Base-by-base conservation (phyloP, 1,284 basidiomycete genomes). In the Trichosporon sp. region DNA sequence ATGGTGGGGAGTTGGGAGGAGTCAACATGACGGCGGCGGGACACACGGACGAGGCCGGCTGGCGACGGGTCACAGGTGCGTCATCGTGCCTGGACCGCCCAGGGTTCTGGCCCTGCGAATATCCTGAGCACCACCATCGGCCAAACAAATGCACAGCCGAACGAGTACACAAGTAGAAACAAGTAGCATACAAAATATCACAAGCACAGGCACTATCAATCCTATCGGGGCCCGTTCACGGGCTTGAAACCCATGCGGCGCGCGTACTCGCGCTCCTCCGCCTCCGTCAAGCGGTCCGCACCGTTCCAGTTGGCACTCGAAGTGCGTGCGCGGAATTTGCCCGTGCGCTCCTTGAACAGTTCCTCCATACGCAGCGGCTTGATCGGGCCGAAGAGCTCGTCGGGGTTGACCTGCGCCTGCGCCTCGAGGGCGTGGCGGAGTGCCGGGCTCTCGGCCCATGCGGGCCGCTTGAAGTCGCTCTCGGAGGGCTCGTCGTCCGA, bases 271-370 rank as follows among this genome's bases (percentile, higher is more conserved):
- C 87, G 85, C 84, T 95, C 90, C 83, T 98, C 95, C 74, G 91
- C 89, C 46, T 86, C 83, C 6, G 93, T 95, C 74, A 98, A 85
- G 43, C 90, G 87, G 85, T 98, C 95, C 14, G 90, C 85, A 16
- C 92, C 93, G 16, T 89, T 88, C 95, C 95, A 98, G 81, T 96
- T 96, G 56, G 95, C 96, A 19, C 93, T 95, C 78, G 92, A 94
- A 6, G 93, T 93, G 68, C 95, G 87, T 12, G 92, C 91, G 71
- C 94, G 88, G 86, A 97, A 96, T 65, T 86, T 85, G 68, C 81
- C 78, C 8, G 77, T 76, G 7, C 91, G 88, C 71, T 89, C 91
- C 68, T 90, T 90, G 78, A 86, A 85, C 74, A 87, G 81, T 73
- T 86, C 85, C n/a, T 86, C 86, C 93, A 97, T 96, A 75, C 86